Evolutionary conservation across 257 asterid genomes (phyloP).

Genomic region (Linaria vulgaris): DNA sequence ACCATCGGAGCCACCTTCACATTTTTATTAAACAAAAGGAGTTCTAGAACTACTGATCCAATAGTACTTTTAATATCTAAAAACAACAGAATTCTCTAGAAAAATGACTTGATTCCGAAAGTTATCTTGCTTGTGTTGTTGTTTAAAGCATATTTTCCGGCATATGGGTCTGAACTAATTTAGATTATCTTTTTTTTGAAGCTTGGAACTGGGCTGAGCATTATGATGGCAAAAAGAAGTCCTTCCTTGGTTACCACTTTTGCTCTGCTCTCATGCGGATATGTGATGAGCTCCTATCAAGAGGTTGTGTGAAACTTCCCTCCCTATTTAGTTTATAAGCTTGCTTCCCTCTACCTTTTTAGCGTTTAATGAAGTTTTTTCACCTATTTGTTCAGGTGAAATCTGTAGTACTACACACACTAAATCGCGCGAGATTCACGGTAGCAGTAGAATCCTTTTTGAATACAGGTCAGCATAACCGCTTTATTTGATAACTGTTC

Average conservation of each 20-base stretch:
- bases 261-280: constrained; percentile 85
- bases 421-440: constrained; percentile 92
- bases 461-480: constrained; percentile 59
- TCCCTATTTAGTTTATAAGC: constrained; percentile 2
- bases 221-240: constrained; percentile 77
- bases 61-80: background rate
- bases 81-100: background rate
- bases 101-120: constrained; percentile 6
- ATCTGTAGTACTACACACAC: constrained; percentile 90
- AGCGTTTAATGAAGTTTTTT: constrained; percentile 21
- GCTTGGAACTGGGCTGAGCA: constrained; percentile 98
- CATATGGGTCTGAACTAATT: constrained; percentile 34
- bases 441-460: constrained; percentile 95
- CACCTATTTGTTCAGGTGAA: constrained; percentile 55
- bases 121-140: constrained; percentile 9
- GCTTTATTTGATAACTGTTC: background rate
- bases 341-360: constrained; percentile 11
- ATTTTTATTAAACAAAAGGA: background rate
- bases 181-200: constrained; percentile 38
- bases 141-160: constrained; percentile 4
- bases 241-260: constrained; percentile 89
- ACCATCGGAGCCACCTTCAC: constrained; percentile 9
- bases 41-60: background rate
- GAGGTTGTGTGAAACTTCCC: constrained; percentile 56
- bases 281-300: constrained; percentile 87